These are phyloP conservation scores for Catharanthus roseus DNA, from an alignment of 257 asterid genomes.

Conservation along the genomic window DNA sequence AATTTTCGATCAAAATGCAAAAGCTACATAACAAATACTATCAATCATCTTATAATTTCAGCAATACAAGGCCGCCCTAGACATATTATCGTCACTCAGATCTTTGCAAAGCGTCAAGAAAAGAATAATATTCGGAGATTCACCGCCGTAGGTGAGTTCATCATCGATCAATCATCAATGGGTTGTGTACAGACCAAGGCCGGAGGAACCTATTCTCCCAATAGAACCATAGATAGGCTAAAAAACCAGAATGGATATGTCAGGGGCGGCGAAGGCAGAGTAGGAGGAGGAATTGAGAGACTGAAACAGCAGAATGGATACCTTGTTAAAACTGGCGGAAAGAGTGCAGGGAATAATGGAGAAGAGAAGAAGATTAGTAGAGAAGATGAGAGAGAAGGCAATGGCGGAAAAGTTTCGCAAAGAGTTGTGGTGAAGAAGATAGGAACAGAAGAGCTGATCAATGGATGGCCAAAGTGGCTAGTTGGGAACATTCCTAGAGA, in stretches of 20 bases:
- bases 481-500: conserved; percentile 42
- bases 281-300: too few relatives aligned
- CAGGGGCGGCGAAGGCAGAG: too few relatives aligned
- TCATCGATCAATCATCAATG: conserved; percentile 34
- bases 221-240: conserved; percentile 27
- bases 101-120: conserved; percentile 8
- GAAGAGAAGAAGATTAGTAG: conserved; percentile 13
- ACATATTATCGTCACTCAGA: not conserved
- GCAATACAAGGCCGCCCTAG: not conserved
- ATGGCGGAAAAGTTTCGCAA: conserved; percentile 16
- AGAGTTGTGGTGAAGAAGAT: conserved; percentile 31
- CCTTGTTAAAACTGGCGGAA: conserved; percentile 12
- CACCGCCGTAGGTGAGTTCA: conserved; percentile 25
- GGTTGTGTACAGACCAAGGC: conserved; percentile 54
- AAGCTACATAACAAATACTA: not conserved
- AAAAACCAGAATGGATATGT: conserved; percentile 34
- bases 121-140: conserved; percentile 23
- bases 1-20: conserved; percentile 4
- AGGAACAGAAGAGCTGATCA: conserved; percentile 40
- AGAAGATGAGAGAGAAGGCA: too few relatives aligned
- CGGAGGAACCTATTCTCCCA: conserved; percentile 12
- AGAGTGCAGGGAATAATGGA: conserved; percentile 15
- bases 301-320: conserved; percentile 40
- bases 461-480: conserved; percentile 82
- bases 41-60: conserved; percentile 7